Base-by-base conservation (phyloP, 345 rosid species). In the Aquilaria sinensis region DNA sequence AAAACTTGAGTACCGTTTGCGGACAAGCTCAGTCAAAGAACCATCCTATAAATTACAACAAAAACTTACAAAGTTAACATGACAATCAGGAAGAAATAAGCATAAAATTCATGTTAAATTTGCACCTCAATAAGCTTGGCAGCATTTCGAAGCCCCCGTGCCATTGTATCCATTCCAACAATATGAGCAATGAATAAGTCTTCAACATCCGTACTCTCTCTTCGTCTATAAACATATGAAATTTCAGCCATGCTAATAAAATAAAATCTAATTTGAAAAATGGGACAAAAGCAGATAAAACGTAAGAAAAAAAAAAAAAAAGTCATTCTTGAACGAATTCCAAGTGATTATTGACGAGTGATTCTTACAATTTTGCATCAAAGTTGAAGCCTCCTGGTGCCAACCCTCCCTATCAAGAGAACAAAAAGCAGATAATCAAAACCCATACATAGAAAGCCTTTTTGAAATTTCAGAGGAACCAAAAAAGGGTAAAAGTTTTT, bases 311-410 rank as follows among this genome's bases (percentile, higher is more conserved):
- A 33, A 56, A 57, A 70, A 33, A 23, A 16, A 16, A 16, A 16
- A 16, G 23, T 16, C 23, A 16, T 16, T 16, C n/a, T 43, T 6
- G 33, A 53, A 15, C 53, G 13, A 63, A 62, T 51, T 37, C 16
- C 33, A 64, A 12, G 5, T 41, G 29, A 64, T 16, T 16, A 53
- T 48, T 1, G 62, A 12, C 2, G 52, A 32, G 47, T 66, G 37
- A 60, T 33, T 57, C 88, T 75, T 50, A 94, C 95, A 90, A 67
- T 85, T 94, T 94, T 34, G 99, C 97, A 67, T 94, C 99, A 37
- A 94, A 94, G 79, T 94, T 86, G 85, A 90, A 88, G 34, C 99
- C 99, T 65, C 99, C 99, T 3, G 99, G 97, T 16, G 95, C 88
- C 69, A 94, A 57, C 46, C 99, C 97, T 71, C 89, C 97, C 99